Conservation (phyloP, 106 monocot species). For the Dioscorea zingiberensis region DNA sequence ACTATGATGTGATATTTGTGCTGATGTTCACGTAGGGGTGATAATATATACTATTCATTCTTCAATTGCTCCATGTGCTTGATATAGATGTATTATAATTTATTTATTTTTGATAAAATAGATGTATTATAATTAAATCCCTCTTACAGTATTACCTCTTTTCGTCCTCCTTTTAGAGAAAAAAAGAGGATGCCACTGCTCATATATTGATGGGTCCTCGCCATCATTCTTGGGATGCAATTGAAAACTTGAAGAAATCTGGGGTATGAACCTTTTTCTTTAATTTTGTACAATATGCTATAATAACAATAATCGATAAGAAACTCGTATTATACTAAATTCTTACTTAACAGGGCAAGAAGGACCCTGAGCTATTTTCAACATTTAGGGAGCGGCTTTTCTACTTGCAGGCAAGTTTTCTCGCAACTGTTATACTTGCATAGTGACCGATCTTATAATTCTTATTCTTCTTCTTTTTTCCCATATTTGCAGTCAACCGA, state of each 20-base stretch:
- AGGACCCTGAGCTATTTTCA: constrained; percentile 47
- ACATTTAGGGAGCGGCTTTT: constrained; percentile 75
- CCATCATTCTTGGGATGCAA: constrained; percentile 49
- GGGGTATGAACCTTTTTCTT: constrained; percentile 19
- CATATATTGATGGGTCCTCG: constrained; percentile 62
- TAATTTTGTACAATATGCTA: too few species aligned
- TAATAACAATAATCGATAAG: background rate
- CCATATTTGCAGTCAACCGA: constrained; percentile 66
- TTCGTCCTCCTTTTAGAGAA: constrained; percentile 25
- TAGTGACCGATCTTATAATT: background rate
- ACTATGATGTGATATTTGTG: too few species aligned
- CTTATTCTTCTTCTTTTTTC: constrained; percentile 7
- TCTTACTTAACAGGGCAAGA: constrained; percentile 40
- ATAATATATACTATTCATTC: too few species aligned
- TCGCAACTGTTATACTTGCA: background rate
- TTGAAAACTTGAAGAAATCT: constrained; percentile 56
- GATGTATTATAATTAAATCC: too few species aligned
- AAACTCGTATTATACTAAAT: background rate
- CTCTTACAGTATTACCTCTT: too few species aligned
- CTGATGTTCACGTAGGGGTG: too few species aligned
- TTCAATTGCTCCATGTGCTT: too few species aligned
- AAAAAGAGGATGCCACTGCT: constrained; percentile 45
- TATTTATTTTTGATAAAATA: too few species aligned
- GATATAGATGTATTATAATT: too few species aligned
- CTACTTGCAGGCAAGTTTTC: constrained; percentile 58